Base-by-base conservation (phyloP, 257 asterid genomes). In the Verbascum thapsus region DNA sequence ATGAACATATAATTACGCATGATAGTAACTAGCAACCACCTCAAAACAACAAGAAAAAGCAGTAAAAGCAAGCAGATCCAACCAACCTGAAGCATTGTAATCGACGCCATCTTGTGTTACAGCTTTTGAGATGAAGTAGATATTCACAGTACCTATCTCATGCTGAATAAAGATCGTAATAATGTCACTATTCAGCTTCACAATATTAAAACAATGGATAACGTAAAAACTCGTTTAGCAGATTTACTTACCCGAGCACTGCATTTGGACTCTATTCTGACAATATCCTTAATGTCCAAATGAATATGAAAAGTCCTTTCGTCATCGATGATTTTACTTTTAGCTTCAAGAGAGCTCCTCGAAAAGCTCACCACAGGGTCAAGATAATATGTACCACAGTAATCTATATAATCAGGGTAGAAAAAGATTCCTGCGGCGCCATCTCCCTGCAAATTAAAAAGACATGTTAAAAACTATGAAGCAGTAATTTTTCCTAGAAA, bases 181-280 rank as follows among this genome's bases (percentile, higher is more conserved):
- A 61, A 71, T 38, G 76, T 71, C 59, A 66, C 67, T 45, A 54
- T 51, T 45, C 37, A 69, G 67, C 72, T 49, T 34, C 52, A 50
- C 19, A 8, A 30, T 35, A 43, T 30, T 42, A 40, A 61, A 22
- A 26, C 6, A n/a, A 39, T 39, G 61, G 43, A 63, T 67, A 56
- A 68, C 38, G 71, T 53, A 49, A 41, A 40, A 53, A 5, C 48
- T 61, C 60, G 22, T 49, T 61, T 38, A 53, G 54, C 58, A 43
- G 45, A 34, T 43, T 53, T 70, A 72, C 88, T 63, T 59, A 89
- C 97, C 74, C 69, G 83, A 45, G 80, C 83, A 78, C 75, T 52
- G 90, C 91, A 87, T 26, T 73, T 68, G 55, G 96, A 77, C 78
- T 90, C 87, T 68, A 90, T 85, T 58, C 61, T 74, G 59, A 81